Conservation (phyloP, 2,329 filamentous ascomycete species). For the Pezicula radicicola region DNA sequence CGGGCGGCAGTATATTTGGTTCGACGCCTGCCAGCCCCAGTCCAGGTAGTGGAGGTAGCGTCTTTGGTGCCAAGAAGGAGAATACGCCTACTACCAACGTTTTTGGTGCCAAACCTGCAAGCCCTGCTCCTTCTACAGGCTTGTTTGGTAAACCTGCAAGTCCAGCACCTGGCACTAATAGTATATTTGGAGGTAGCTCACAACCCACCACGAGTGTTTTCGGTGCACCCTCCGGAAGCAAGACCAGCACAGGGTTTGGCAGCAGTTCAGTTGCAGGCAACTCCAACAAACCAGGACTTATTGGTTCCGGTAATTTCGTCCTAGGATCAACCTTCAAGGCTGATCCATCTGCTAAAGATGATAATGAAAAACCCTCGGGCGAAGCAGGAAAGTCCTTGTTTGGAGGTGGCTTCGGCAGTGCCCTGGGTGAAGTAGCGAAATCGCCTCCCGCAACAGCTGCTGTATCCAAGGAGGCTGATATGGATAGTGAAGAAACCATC, state of each 20-base stretch:
- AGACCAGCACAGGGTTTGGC: constrained; percentile 9
- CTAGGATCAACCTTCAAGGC: constrained; percentile 33
- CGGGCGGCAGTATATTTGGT: constrained; percentile 27
- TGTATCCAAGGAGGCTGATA: constrained; percentile 47
- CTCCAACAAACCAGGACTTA: constrained; percentile 5
- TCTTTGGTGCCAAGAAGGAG: not conserved
- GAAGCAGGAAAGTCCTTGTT: constrained; percentile 52
- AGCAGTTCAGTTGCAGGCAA: not conserved
- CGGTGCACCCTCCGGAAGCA: constrained; percentile 31
- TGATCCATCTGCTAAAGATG: constrained; percentile 53
- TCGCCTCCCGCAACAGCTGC: constrained; percentile 17
- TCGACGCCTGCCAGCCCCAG: constrained; percentile 7
- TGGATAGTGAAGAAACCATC: constrained; percentile 32
- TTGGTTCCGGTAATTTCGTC: constrained; percentile 17
- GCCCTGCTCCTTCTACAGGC: constrained; percentile 18
- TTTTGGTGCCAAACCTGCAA: no score
- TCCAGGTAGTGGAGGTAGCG: not conserved
- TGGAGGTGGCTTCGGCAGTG: constrained; percentile 57
- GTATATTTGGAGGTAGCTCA: constrained; percentile 8
- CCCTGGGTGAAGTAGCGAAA: constrained; percentile 47
- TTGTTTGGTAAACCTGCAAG: constrained; percentile 28
- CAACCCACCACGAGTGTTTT: constrained; percentile 17
- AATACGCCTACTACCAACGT: no score
- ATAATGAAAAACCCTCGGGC: constrained; percentile 46
- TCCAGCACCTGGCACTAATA: constrained; percentile 1